Evolutionary conservation across 306 rosid species (phyloP), one percentile per base, ranked within the genome.

Genomic region (barrel medic (Medicago truncatula)): DNA sequence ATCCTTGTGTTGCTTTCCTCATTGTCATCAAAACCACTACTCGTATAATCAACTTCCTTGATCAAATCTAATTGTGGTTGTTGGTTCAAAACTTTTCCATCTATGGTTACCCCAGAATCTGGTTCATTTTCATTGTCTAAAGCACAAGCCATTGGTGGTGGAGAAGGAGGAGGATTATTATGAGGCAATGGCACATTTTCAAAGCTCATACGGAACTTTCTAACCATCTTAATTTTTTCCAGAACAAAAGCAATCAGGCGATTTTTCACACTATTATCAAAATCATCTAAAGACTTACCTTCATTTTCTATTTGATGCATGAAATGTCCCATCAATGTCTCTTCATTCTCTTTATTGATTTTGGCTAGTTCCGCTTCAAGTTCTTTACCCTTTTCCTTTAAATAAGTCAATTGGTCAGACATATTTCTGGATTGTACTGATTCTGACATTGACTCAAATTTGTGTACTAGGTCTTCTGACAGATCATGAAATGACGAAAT

Each of bases 401-500:
- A 12, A 40, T 16, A 49, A 71, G 0, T 7, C 4, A 5, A 31
- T 13, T 44, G 79, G 7, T 18, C 57, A 11, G 38, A 49, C 17
- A 9, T 47, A 4, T 52, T 50, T 34, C 13, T 73, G 4, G 18
- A 3, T 2, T 28, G 52, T 1, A 10, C 36, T 2, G 0, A 1
- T 18, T n/a, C 34, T 6, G 71, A 11, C 9, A 17, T 7, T 15
- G 49, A 10, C 8, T 71, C 39, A 20, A 71, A 40, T 50, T 11
- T 41, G 0, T 20, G 18, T 0, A 67, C 4, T 2, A 78, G n/a
- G 4, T 68, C 13, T 15, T 9, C 13, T 9, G 74, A 34, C 1
- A 5, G 5, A 0, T 8, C 46, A n/a, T 1, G 15, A 1, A 80
- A 73, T 61, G 83, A 80, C 75, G 78, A 78, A 5, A 34, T 67